Conservation (phyloP, 768 basidiomycete genomes). For the Phylloporus rhodoxanthus region DNA sequence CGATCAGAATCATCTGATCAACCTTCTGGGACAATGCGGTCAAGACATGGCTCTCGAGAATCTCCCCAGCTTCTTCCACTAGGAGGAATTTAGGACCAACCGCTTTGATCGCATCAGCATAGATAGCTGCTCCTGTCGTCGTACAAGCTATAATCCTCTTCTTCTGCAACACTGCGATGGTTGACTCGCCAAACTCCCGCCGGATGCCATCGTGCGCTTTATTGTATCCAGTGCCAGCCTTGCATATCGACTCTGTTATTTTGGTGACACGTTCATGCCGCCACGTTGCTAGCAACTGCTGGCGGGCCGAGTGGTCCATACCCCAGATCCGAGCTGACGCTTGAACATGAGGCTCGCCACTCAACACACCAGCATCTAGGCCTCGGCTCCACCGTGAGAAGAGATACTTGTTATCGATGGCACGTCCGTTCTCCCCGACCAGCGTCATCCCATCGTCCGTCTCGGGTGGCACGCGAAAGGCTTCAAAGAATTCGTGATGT, state of each 20-base stretch:
- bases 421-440: slow-evolving; percentile 39
- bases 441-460: slow-evolving; percentile 38
- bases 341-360: slow-evolving; percentile 19
- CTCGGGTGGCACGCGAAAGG: slow-evolving; percentile 38
- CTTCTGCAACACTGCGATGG: slow-evolving; percentile 29
- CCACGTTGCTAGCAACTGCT: slow-evolving; percentile 31
- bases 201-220: slow-evolving; percentile 27
- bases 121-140: slow-evolving; percentile 64
- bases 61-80: slow-evolving; percentile 71
- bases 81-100: slow-evolving; percentile 47
- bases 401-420: slow-evolving; percentile 38
- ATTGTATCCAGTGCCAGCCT: slow-evolving; percentile 34
- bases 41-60: slow-evolving; percentile 60
- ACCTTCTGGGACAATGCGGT: slow-evolving; percentile 46
- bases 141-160: slow-evolving; percentile 65
- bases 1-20: slow-evolving; percentile 57
- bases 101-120: slow-evolving; percentile 38
- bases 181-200: slow-evolving; percentile 30
- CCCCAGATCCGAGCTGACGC: slow-evolving; percentile 35
- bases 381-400: slow-evolving; percentile 43
- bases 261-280: slow-evolving; percentile 29
- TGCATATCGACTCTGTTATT: slow-evolving; percentile 28
- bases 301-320: slow-evolving; percentile 29
- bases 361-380: slow-evolving; percentile 40
- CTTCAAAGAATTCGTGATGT: slow-evolving; percentile 36